Evolutionary conservation across 257 asterid genomes (phyloP).

Genomic region (Agastache rugosa): DNA sequence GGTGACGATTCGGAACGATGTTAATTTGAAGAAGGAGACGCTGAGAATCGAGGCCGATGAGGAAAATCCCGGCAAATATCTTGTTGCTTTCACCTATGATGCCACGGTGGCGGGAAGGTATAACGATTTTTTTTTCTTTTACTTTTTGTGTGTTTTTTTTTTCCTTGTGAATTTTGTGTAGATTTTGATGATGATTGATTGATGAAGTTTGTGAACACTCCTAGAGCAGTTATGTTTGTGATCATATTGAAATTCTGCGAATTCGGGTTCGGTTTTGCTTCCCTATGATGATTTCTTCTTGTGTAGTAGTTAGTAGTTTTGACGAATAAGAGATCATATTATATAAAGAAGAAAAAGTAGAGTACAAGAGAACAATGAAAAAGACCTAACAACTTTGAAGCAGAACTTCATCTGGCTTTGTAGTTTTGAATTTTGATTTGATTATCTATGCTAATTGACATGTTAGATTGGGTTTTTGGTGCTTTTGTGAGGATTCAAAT

Average conservation of each 20-base stretch:
- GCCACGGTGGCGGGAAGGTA: conserved; percentile 96
- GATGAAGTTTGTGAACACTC: not conserved
- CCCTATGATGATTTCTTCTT: not conserved
- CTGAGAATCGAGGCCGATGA: conserved; percentile 84
- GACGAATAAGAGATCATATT: too few species aligned
- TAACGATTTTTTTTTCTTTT: not conserved
- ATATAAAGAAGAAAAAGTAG: too few species aligned
- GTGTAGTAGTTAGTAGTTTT: not conserved
- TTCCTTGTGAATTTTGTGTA: not conserved
- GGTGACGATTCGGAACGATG: conserved; percentile 91
- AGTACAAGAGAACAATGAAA: too few species aligned
- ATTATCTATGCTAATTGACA: not conserved
- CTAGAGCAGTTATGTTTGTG: conserved; percentile 13
- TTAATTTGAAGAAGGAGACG: conserved; percentile 94
- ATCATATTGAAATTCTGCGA: not conserved
- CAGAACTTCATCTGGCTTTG: too few species aligned
- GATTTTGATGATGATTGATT: conserved; percentile 28
- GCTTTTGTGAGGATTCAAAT: not conserved
- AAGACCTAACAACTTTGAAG: too few species aligned
- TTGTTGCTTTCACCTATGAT: conserved; percentile 88
- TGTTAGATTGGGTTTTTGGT: not conserved
- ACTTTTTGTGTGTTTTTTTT: not conserved
- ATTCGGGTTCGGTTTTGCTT: not conserved
- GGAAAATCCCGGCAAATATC: conserved; percentile 77
- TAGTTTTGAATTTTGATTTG: not conserved